A percentile compares a stretch with the other conserved stretches of the same genome.
phyloP scores from a whole-genome alignment of 1,284 basidiomycete genomes.

The Omphalotus olearius region DNA sequence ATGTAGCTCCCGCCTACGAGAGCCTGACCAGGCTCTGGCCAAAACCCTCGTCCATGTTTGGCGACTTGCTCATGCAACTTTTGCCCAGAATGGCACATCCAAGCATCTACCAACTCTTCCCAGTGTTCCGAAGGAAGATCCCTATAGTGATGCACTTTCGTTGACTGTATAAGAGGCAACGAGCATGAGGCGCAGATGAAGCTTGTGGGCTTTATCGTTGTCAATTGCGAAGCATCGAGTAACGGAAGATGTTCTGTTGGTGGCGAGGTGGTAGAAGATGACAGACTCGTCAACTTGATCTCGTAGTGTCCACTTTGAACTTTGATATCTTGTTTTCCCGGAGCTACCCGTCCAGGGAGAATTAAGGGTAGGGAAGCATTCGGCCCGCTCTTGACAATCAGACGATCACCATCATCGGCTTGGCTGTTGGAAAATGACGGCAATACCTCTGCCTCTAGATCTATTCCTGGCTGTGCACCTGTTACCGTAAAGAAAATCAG shows the following conservation, averaged over 20 bases:
- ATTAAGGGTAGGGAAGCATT: conserved; percentile 53
- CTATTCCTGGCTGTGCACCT: conserved; percentile 39
- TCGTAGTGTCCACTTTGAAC: conserved; percentile 60
- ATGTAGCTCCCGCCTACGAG: conserved; percentile 86
- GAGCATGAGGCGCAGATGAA: conserved; percentile 76
- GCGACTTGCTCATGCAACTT: conserved; percentile 68
- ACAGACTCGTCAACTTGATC: conserved; percentile 53
- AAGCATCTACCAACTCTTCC: conserved; percentile 94
- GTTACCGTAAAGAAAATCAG: conserved; percentile 61
- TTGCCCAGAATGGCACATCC: conserved; percentile 97
- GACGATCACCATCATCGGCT: conserved; percentile 41
- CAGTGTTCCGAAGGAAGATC: conserved; percentile 94
- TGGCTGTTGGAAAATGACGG: conserved; percentile 38
- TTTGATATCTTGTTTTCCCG: conserved; percentile 59
- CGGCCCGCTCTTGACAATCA: conserved; percentile 58
- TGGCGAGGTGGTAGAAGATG: conserved; percentile 19
- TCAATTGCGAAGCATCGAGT: conserved; percentile 68
- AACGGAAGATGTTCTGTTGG: conserved; percentile 36
- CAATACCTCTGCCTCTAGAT: conserved; percentile 61
- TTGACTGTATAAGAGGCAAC: conserved; percentile 58
- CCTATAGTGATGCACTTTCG: conserved; percentile 51
- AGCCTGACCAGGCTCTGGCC: conserved; percentile 68
- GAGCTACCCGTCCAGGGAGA: conserved; percentile 60
- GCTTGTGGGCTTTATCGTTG: conserved; percentile 45
- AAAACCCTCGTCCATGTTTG: conserved; percentile 71